These are phyloP conservation scores for Podospora tetraspora DNA, from an alignment of 495 filamentous ascomycete species.

Conservation along the genomic window DNA sequence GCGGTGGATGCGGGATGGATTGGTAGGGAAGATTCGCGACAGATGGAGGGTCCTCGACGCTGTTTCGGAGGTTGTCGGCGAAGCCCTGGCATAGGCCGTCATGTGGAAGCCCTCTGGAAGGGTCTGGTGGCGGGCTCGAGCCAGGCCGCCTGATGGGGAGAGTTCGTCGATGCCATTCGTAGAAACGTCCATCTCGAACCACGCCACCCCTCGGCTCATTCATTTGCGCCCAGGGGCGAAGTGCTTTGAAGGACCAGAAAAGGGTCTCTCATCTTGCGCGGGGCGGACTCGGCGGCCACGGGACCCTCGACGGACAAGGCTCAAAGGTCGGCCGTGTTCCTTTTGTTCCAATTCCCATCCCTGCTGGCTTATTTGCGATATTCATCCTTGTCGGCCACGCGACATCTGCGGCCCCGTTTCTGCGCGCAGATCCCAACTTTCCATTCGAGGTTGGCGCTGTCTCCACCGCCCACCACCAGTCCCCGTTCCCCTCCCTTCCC, in stretches of 20 bases:
- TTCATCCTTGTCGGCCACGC: conserved; percentile 31
- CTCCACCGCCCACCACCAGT: conserved; percentile 1
- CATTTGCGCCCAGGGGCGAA: background rate
- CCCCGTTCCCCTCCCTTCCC: background rate
- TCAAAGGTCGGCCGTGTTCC: background rate
- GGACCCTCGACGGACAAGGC: background rate
- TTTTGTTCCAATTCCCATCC: conserved; percentile 12
- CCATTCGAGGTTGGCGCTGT: background rate
- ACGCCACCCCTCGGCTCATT: background rate
- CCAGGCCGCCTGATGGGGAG: background rate
- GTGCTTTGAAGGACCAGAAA: background rate
- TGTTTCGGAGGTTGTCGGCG: background rate
- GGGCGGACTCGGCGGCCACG: background rate
- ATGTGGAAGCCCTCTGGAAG: background rate
- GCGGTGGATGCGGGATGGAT: background rate
- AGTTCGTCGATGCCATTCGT: background rate
- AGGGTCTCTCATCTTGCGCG: background rate
- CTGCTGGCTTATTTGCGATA: conserved; percentile 8
- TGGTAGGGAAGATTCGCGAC: background rate
- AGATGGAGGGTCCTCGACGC: background rate
- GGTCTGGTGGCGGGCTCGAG: background rate
- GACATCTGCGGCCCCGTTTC: conserved; percentile 13
- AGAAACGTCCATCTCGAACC: background rate
- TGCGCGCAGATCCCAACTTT: conserved; percentile 25
- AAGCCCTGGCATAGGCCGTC: background rate